Conservation (phyloP, 331 rosid genomes). For the Ulmus americana region DNA sequence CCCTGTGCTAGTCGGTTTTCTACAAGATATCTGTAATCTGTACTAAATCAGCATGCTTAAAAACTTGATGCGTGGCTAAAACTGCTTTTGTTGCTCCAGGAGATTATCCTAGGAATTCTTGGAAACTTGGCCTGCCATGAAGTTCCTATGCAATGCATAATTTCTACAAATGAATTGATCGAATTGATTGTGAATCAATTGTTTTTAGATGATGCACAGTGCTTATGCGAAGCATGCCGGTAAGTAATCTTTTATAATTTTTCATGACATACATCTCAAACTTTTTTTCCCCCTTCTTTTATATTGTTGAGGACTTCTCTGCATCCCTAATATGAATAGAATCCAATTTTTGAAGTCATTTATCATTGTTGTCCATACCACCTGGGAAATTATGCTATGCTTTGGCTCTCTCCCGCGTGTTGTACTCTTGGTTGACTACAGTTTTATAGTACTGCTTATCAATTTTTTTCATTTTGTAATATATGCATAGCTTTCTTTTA, state of each 20-base stretch:
- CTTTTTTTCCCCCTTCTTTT: no score
- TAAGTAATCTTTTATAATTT: conserved; percentile 20
- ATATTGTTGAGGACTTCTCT: background rate
- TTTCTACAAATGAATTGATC: conserved; percentile 48
- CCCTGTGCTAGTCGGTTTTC: background rate
- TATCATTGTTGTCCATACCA: background rate
- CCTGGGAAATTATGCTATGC: background rate
- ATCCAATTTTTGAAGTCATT: background rate
- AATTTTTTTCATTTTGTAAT: background rate
- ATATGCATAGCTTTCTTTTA: background rate
- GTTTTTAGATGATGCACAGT: conserved; percentile 70
- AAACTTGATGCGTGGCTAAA: conserved; percentile 16
- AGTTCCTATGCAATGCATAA: conserved; percentile 50
- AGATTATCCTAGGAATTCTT: conserved; percentile 64
- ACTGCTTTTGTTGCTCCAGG: conserved; percentile 46
- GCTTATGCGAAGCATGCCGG: conserved; percentile 80
- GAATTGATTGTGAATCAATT: conserved; percentile 53
- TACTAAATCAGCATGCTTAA: conserved; percentile 3
- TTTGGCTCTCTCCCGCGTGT: background rate
- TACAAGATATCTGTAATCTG: background rate
- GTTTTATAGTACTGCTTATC: background rate
- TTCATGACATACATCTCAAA: no score
- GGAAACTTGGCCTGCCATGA: conserved; percentile 91
- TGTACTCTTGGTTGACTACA: conserved; percentile 3
- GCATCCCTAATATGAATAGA: background rate